These are phyloP conservation scores for Taxawa tesnikishii DNA, from an alignment of 2,329 filamentous ascomycete species.

Conservation along the genomic window DNA sequence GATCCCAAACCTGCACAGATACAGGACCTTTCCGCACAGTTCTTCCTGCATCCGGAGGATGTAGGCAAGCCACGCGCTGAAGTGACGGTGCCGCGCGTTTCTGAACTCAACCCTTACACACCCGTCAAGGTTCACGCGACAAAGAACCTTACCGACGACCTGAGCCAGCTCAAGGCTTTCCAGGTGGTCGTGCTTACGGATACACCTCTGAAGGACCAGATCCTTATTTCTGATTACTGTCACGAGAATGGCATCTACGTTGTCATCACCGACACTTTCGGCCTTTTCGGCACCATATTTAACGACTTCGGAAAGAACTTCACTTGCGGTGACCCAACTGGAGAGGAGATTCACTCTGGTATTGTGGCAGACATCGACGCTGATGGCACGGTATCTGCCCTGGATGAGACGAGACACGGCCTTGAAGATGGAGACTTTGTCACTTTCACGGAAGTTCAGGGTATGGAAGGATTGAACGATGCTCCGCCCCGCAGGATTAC, in stretches of 20 bases:
- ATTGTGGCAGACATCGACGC: constrained; percentile 86
- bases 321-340: constrained; percentile 76
- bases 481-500: constrained; percentile 78
- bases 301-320: constrained; percentile 96
- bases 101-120: constrained; percentile 93
- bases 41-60: constrained; percentile 82
- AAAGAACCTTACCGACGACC: constrained; percentile 57
- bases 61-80: constrained; percentile 84
- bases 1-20: constrained; percentile 77
- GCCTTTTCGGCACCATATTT: constrained; percentile 90
- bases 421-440: constrained; percentile 94
- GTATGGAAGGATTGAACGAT: constrained; percentile 79
- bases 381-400: constrained; percentile 78
- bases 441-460: constrained; percentile 84
- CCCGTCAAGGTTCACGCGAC: constrained; percentile 64
- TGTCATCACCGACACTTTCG: constrained; percentile 77
- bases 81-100: constrained; percentile 77
- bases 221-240: constrained; percentile 81
- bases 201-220: constrained; percentile 67
- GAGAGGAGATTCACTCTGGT: constrained; percentile 74
- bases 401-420: constrained; percentile 91
- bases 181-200: constrained; percentile 88
- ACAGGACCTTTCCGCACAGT: constrained; percentile 88
- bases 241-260: constrained; percentile 89
- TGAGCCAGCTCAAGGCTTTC: constrained; percentile 76